A percentile compares a stretch with the other conserved stretches of the same genome.
Conservation (phyloP, 1,139 yeast species). For the Pichia sp. region DNA sequence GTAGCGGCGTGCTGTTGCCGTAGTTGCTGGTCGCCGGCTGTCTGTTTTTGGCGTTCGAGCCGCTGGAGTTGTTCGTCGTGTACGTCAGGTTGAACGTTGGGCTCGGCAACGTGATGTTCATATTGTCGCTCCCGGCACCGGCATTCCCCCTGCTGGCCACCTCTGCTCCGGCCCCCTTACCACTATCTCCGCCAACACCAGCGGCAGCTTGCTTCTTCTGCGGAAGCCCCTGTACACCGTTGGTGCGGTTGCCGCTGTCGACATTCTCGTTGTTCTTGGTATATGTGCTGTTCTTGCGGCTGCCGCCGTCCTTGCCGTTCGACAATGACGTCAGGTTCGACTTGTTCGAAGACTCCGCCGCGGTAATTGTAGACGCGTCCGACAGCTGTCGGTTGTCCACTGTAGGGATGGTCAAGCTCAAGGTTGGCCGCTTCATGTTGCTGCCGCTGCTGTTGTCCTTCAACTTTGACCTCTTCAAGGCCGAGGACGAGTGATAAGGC, state of each 20-base stretch:
- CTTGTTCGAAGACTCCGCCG: constrained; percentile 14
- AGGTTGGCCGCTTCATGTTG: constrained; percentile 26
- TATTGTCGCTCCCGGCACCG: neutral
- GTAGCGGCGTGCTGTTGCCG: constrained; percentile 10
- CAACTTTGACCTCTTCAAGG: constrained; percentile 11
- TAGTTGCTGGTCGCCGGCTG: neutral
- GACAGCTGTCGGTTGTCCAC: constrained; percentile 18
- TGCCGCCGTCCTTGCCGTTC: neutral
- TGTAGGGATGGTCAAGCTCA: constrained; percentile 30
- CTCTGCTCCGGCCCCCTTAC: neutral
- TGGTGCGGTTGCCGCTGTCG: neutral
- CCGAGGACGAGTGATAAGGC: constrained; percentile 10
- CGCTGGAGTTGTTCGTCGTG: constrained; percentile 2
- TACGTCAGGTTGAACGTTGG: constrained; percentile 10
- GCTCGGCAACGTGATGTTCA: constrained; percentile 11
- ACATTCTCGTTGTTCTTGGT: constrained; percentile 3
- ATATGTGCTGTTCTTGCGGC: constrained; percentile 5
- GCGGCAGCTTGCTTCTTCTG: neutral
- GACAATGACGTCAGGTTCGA: constrained; percentile 2
- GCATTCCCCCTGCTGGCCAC: neutral
- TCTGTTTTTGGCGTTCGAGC: neutral
- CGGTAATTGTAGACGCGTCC: constrained; percentile 15
- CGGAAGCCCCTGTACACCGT: no score
- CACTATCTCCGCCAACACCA: neutral
- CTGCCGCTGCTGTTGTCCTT: constrained; percentile 8